Evolutionary conservation across 1,284 basidiomycete species (phyloP), one percentile per base, ranked within the genome.

Genomic region (Mycosarcoma mackinlayi): DNA sequence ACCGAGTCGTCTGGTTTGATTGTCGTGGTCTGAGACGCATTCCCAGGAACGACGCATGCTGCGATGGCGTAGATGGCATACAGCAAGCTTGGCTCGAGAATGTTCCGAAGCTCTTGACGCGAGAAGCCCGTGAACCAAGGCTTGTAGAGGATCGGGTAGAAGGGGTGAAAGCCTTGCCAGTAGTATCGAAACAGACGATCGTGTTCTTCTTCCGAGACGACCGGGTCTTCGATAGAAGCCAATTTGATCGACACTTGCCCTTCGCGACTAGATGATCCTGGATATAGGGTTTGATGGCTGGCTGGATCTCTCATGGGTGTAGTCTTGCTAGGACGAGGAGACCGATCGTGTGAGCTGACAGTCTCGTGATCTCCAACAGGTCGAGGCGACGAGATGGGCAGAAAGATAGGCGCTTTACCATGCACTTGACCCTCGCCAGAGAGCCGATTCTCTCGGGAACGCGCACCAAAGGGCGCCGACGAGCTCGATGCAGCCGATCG

Each of bases 141-240:
- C 52, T 77, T 78, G 68, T 72, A 78, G n/a, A 78, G 59, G 40
- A 78, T 64, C 21, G 77, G 77, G 41, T 76, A 78, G 61, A 76
- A 75, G 0, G 77, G 75, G 45, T 79, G 77, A 24, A 77, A 76
- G 33, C 73, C 73, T 24, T 65, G 60, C 64, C 71, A 79, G 51
- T 79, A 79, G 55, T 74, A 72, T 2, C 68, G 64, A 38, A 76
- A 76, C 10, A 76, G 65, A 13, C 59, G 56, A 18, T 59, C 64
- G 21, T 59, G 59, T 37, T 76, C 72, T 28, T 74, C 58, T 6
- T 56, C 51, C n/a, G 64, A 61, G 16, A 72, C 64, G 10, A 57
- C 13, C 8, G 70, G 74, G 24, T 75, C 73, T 11, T 62, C 50
- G 4, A 24, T 21, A 8, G 48, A 39, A 0, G 27, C 41, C 14